Percentiles rank a stretch among this genome's conserved stretches.
Conservation (phyloP, 139 green algal genomes). For the Micractinium sp. region DNA sequence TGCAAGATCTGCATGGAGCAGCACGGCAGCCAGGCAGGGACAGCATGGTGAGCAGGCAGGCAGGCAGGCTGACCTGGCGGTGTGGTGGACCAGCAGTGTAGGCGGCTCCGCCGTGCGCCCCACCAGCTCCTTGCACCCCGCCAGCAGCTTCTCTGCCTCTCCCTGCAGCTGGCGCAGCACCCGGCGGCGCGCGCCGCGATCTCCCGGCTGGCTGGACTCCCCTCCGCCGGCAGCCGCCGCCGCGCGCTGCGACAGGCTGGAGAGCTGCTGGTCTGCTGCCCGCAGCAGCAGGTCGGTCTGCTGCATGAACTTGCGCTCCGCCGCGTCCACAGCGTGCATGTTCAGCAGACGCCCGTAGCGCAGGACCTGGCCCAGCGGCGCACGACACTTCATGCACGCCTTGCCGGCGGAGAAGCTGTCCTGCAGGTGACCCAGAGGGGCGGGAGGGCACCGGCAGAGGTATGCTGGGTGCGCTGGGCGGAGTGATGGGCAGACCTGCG, state of each 20-base stretch:
- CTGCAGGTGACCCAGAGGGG: background rate
- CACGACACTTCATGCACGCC: slow-evolving; percentile 30
- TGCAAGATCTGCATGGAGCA: too few species aligned
- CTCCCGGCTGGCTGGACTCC: background rate
- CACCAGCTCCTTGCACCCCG: background rate
- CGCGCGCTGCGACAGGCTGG: background rate
- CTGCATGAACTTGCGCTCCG: slow-evolving; percentile 44
- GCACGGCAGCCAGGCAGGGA: too few species aligned
- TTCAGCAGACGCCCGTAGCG: slow-evolving; percentile 51
- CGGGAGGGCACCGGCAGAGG: too few species aligned
- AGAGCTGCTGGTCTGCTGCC: background rate
- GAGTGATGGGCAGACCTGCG: too few species aligned
- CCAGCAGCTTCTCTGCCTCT: background rate
- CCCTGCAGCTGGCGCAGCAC: background rate
- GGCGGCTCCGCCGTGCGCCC: background rate
- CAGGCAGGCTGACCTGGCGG: background rate
- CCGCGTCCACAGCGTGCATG: slow-evolving; percentile 41
- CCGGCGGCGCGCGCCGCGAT: background rate
- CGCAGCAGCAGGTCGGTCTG: background rate
- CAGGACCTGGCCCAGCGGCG: slow-evolving; percentile 22
- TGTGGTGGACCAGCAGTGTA: background rate
- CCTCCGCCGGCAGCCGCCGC: background rate
- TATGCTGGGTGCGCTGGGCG: too few species aligned
- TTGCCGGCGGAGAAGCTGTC: background rate
- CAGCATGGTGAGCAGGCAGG: too few species aligned